Conservation (phyloP, 2,329 filamentous ascomycete genomes). For the Ophiostoma piceae region DNA sequence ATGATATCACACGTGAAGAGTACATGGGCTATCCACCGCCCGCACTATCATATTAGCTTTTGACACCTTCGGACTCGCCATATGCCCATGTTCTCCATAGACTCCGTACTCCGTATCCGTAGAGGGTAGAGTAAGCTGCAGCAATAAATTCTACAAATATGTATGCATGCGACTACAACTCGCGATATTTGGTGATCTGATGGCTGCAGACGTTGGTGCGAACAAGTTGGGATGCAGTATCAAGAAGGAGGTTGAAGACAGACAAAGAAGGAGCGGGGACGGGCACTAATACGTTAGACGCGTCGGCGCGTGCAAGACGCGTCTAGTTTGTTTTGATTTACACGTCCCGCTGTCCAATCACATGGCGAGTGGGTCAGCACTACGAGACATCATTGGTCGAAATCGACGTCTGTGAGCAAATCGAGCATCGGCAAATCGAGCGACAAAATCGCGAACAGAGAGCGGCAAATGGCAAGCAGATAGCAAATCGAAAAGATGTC, state of each 20-base stretch:
- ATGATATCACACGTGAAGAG: not conserved
- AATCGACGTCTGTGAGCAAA: not conserved
- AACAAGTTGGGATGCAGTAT: not conserved
- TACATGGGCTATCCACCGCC: not conserved
- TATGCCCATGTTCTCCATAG: not conserved
- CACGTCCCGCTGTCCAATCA: slow-evolving; percentile 25
- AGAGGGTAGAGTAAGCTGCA: not conserved
- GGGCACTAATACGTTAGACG: slow-evolving; percentile 20
- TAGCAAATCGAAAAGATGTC: not conserved
- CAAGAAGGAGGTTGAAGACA: not conserved
- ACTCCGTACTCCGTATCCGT: not conserved
- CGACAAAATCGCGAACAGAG: too few relatives aligned
- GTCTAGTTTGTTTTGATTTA: slow-evolving; percentile 27
- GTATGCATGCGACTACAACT: not conserved
- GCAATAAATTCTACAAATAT: not conserved
- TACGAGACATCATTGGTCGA: slow-evolving; percentile 17
- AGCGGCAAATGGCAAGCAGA: too few relatives aligned
- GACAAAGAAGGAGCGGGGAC: not conserved
- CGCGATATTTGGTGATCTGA: not conserved
- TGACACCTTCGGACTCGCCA: not conserved
- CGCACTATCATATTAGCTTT: not conserved
- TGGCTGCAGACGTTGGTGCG: too few relatives aligned
- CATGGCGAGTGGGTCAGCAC: not conserved
- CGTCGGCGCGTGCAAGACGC: slow-evolving; percentile 24
- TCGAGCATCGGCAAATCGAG: not conserved